A percentile compares a stretch with the other conserved stretches of the same genome.
These are phyloP conservation scores for Spathaspora hagerdaliae DNA, from an alignment of 805 yeast species.

Conservation along the genomic window DNA sequence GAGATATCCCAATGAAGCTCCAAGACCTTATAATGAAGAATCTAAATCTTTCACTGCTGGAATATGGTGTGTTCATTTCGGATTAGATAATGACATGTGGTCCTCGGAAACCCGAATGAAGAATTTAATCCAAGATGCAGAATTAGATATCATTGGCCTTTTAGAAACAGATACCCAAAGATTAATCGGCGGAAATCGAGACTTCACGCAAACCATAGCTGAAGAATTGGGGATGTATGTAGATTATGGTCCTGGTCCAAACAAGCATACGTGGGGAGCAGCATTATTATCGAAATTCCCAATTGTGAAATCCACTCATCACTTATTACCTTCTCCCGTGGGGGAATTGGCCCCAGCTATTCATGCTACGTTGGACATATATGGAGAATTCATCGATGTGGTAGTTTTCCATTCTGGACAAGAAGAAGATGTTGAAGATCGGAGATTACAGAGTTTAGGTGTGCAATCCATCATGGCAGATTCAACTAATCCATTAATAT, in stretches of 20 bases:
- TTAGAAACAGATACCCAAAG: conserved; percentile 93
- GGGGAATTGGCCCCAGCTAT: conserved; percentile 99
- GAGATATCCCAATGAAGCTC: conserved; percentile 57
- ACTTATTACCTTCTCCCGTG: conserved; percentile 90
- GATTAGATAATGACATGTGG: conserved; percentile 98
- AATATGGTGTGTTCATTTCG: conserved; percentile 98
- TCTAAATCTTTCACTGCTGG: conserved; percentile 84
- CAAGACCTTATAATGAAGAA: conserved; percentile 46
- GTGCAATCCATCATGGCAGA: conserved; percentile 78
- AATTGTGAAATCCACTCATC: conserved; percentile 83
- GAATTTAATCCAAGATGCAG: conserved; percentile 76
- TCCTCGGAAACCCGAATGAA: conserved; percentile 89
- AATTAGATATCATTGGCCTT: conserved; percentile 86
- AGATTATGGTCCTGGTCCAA: conserved; percentile 97
- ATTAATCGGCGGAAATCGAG: conserved; percentile 92
- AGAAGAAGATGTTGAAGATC: conserved; percentile 94
- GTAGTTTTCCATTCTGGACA: conserved; percentile 98
- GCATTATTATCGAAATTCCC: conserved; percentile 93
- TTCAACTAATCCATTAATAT: conserved; percentile 75
- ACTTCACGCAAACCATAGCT: conserved; percentile 84
- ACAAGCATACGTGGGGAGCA: conserved; percentile 97
- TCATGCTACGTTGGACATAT: conserved; percentile 89
- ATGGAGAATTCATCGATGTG: conserved; percentile 82
- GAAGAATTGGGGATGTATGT: conserved; percentile 93
- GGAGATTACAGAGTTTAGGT: conserved; percentile 78